Base-by-base conservation (phyloP, 257 asterid genomes). In the Solanum verrucosum region DNA sequence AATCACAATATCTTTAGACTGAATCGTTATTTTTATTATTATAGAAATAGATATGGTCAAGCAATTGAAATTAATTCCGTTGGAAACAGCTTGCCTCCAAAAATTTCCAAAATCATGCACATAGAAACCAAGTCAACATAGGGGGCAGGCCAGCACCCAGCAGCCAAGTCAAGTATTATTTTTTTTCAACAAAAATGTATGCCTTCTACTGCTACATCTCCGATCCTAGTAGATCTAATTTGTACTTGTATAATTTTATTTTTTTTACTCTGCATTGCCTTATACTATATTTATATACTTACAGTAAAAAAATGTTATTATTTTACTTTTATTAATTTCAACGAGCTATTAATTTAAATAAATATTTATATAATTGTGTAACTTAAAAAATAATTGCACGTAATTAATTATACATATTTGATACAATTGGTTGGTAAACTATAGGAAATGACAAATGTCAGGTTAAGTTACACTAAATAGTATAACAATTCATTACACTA, bases 61-160 rank as follows among this genome's bases (percentile, higher is more conserved):
- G 72, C 20, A 46, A 65, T 63, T 65, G 33, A 31, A 87, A 87
- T 79, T 79, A 34, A 72, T 72, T 27, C 21, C 37, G 14, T 14
- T 87, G 87, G 65, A 60, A 88, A 75, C 85, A 86, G 82, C 87
- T 63, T 78, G 46, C 40, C 60, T 52, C 86, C 65, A 7, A 77
- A 42, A 38, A 56, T 1, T 77, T 77, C 35, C n/a, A 79, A 79
- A 79, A 44, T 79, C 38, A 70, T 29, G 38, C 75, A 25, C 88
- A 77, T 21, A 87, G 67, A 44, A 49, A 60, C 16, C 86, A 90
- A 89, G 93, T 92, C 93, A 92, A 89, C 78, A 59, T 44, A 44
- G 88, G 49, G 84, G 91, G 89, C 71, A 91, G 40, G 88, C 34
- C 74, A 90, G 88, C 67, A 91, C 35, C 87, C 63, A 71, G 88